Evolutionary conservation across 495 filamentous ascomycete species (phyloP), one percentile per base, ranked within the genome.

Genomic region (Peziza echinospora): DNA sequence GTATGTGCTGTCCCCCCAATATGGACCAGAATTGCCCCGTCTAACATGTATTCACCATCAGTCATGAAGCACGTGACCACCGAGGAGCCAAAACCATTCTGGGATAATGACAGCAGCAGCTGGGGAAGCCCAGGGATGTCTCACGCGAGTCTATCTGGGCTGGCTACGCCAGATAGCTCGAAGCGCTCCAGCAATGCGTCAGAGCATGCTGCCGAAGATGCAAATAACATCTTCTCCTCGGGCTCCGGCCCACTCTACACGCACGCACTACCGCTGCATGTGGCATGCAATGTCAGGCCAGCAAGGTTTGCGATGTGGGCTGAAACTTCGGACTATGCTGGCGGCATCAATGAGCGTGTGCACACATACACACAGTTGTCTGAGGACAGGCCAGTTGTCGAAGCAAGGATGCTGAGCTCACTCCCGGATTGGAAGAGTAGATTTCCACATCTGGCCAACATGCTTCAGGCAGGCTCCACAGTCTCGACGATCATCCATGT

Each of bases 1-100:
- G 67, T 72, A 48, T 61, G 65, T 53, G 42, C 56, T 28, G 34
- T 47, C 42, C 59, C 56, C 34, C 25, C n/a, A 34, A 24, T 34
- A 4, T n/a, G n/a, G n/a, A n/a, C n/a, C n/a, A n/a, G n/a, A n/a
- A n/a, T n/a, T n/a, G 30, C 25, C 19, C 17, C 28, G n/a, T n/a
- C 45, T 47, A 45, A 55, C 28, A 17, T 41, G 21, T 8, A 23
- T 26, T 25, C 24, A 13, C 26, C 7, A 21, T 43, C 37, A 58
- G 55, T 58, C 24, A 58, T 56, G 51, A 58, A 58, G 37, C 54
- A 54, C 42, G 53, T 54, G 25, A 52, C 55, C 16, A 57, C 54
- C n/a, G 55, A 58, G 28, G 52, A 57, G 10, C 54, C 47, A 19
- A 42, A 37, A 26, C 47, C 53, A 17, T 41, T 41, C 19, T 58